phyloP scores from a whole-genome alignment of 2,329 filamentous ascomycete genomes.

The Tothia fuscella region DNA sequence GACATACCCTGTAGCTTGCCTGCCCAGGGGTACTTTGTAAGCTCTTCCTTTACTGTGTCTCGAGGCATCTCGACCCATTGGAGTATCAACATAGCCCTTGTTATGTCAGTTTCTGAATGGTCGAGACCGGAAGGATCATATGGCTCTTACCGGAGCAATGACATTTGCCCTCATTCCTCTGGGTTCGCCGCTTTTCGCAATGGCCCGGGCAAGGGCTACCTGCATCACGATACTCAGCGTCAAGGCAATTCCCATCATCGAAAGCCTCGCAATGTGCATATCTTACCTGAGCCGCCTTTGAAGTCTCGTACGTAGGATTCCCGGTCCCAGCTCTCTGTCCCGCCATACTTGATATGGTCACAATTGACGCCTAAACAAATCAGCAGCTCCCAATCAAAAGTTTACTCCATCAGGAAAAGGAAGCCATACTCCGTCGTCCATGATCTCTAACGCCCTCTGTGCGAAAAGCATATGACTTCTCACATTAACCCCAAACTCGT shows the following conservation, averaged over 20 bases:
- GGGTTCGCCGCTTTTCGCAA: neutral
- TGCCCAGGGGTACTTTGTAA: neutral
- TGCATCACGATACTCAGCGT: too few species aligned
- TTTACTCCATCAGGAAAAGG: too few species aligned
- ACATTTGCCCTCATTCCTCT: constrained; percentile 4
- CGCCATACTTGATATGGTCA: neutral
- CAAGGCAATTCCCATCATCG: too few species aligned
- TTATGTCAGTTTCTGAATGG: neutral
- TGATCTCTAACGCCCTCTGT: neutral
- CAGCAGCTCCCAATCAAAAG: too few species aligned
- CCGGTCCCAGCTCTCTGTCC: neutral
- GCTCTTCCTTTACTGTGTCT: constrained; percentile 3
- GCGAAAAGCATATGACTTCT: constrained; percentile 2
- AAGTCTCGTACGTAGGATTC: constrained; percentile 1
- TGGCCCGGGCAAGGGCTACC: neutral
- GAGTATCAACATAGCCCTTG: constrained; percentile 6
- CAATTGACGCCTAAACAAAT: too few species aligned
- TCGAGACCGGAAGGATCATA: neutral
- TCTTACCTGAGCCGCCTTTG: constrained; percentile 5
- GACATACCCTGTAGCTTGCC: constrained; percentile 6
- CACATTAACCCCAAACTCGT: constrained; percentile 2
- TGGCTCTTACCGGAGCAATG: neutral
- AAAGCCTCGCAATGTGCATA: too few species aligned
- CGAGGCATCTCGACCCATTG: neutral
- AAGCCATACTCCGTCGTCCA: neutral